Evolutionary conservation across 139 green algal genomes (phyloP), one percentile per base, ranked within the genome.

Genomic region (Diplosphaera chodatii): DNA sequence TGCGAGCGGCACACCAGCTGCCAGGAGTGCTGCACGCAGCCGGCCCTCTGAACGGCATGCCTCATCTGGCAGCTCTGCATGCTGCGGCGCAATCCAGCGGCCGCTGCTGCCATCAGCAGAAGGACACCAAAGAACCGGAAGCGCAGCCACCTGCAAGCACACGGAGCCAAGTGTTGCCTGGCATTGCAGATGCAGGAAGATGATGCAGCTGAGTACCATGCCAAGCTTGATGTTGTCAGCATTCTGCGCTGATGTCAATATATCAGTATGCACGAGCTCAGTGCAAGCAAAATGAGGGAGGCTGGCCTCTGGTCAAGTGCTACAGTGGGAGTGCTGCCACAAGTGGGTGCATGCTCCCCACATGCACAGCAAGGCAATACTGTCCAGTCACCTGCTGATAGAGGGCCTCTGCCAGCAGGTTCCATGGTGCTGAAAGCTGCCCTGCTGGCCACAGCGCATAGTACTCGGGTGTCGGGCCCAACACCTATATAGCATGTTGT

Each of bases 401-500:
- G 22, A 74, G 23, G 13, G 23, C 27, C 15, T 25, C 21, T 1
- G 70, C 71, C 48, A 87, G 40, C 13, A 20, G n/a, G 18, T 31
- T 27, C 78, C 81, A 87, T 23, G 81, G 78, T 65, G 70, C n/a
- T n/a, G 62, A 25, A 13, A 40, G 41, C 2, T 30, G 23, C 25
- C 6, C 30, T 20, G 62, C n/a, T 1, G 80, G 80, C 70, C 74
- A 86, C 32, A 84, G 67, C 6, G 68, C 34, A 69, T 78, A 83
- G 68, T 81, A 83, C 28, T 56, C 68, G 16, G 59, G 20, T 0
- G 65, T 69, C 0, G 81, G 80, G 4, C 85, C 88, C 22, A 79
- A 33, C 32, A 70, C 31, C 31, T 41, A 33, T n/a, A 13, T 20
- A 55, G 23, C 15, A 29, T 64, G 48, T 59, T 25, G 13, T 3